Evolutionary conservation across 805 yeast species (phyloP), one percentile per base, ranked within the genome.

Genomic region (Ogataea sp.): DNA sequence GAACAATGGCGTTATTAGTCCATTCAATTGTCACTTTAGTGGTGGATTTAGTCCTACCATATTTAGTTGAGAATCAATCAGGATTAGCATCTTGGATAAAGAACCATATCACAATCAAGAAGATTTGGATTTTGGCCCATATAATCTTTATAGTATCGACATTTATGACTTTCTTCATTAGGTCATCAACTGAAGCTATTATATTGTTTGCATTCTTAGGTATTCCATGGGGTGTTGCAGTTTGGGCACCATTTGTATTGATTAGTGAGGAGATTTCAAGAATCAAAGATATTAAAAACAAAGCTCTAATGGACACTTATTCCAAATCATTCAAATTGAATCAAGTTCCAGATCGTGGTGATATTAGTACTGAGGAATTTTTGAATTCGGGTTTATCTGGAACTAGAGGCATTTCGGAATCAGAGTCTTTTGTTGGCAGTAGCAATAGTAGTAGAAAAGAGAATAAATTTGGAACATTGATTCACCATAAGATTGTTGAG

Each of bases 241-340:
- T 75, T 15, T 78, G 84, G 84, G 77, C 79, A 2, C 84, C 84
- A 6, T 78, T 76, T 53, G 77, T 76, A 1, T 49, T 78, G 29
- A 75, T 78, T 10, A 71, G 80, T 26, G 79, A 75, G 47, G 80
- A 75, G 44, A 62, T 73, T 15, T 63, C 77, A 24, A 56, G 78
- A 39, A 70, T 74, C 24, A 72, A 70, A 43, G 75, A 69, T 45
- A 61, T 68, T 23, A 71, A 70, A 41, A 58, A 67, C 0, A 41
- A 53, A 16, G 52, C 42, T 10, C 48, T 39, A 6, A 29, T 39
- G 2, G 39, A 35, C 14, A 11, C 25, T 6, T 20, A 35, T 35
- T n/a, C 16, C 6, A 20, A 21, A 4, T n/a, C 16, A 11, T n/a
- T 17, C 9, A 6, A 6, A 17, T 3, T 9, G 6, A 18, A 16